Base-by-base conservation (phyloP, 371 early-diverging fungal species). In the Lichtheimia ramosa region DNA sequence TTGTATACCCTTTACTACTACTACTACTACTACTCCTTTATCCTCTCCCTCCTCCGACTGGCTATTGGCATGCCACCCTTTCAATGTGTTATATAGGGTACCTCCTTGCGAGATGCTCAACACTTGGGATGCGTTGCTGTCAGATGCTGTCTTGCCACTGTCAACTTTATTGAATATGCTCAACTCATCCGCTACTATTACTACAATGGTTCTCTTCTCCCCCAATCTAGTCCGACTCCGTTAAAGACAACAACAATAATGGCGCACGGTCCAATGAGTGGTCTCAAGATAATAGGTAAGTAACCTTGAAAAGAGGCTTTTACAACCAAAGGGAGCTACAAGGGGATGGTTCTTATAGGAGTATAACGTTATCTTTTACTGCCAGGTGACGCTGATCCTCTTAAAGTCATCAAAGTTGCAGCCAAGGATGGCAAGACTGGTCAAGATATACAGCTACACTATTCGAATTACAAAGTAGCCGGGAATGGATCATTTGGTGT, bases 401-500 rank as follows among this genome's bases (percentile, higher is more conserved):
- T 71, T 48, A 82, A 72, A 57, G 64, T 72, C 15, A 63, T 72
- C 55, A 68, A 68, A 50, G 79, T 81, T n/a, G 73, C 68, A 27
- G 94, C 96, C 8, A 92, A 87, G 68, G 91, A 92, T 59, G 96
- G 94, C 60, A 85, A 85, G 62, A 84, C 91, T 12, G 92, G 91
- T 51, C 90, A 92, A 61, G 84, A 90, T 53, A 74, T 85, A 24
- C 92, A 94, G 61, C 87, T 96, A 16, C 83, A 87, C 34, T 96
- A 95, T 75, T 89, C 93, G 18, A 91, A 92, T 69, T 89, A 86
- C 77, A 92, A 92, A 64, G 89, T 93, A 20, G 82, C 95, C 43
- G 97, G 97, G 51, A 95, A 95, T 69, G 97, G 97, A 20, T 93
- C 95, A 27, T 97, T 97, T 70, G 97, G 97, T 49, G 96, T 96